Evolutionary conservation across 495 filamentous ascomycete genomes (phyloP).

Genomic region (Penicillium lividum): DNA sequence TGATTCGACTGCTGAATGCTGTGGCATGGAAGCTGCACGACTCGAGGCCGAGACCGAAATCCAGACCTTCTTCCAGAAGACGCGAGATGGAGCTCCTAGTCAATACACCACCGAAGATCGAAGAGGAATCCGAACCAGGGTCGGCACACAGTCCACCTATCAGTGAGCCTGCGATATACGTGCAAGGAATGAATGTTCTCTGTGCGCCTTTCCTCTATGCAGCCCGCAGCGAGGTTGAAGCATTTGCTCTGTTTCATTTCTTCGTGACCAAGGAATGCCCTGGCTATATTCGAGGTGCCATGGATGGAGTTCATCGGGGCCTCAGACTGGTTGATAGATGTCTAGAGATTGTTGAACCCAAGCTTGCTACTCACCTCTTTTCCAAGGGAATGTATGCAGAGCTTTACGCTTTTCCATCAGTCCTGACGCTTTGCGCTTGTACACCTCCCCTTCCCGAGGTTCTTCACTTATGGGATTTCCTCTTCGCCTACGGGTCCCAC

Average conservation of each 20-base stretch:
- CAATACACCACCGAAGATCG: slow-evolving; percentile 46
- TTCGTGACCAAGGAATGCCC: slow-evolving; percentile 89
- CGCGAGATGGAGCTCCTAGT: slow-evolving; percentile 43
- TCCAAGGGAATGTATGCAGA: slow-evolving; percentile 86
- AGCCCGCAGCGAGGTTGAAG: slow-evolving; percentile 90
- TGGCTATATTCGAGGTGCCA: slow-evolving; percentile 89
- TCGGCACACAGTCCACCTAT: slow-evolving; percentile 26
- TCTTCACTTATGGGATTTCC: slow-evolving; percentile 93
- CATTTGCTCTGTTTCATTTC: slow-evolving; percentile 85
- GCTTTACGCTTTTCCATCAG: slow-evolving; percentile 96
- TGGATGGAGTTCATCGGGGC: slow-evolving; percentile 96
- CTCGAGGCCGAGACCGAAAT: slow-evolving; percentile 53
- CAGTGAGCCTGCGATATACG: slow-evolving; percentile 77
- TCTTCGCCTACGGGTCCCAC: slow-evolving; percentile 93
- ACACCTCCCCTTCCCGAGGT: slow-evolving; percentile 97
- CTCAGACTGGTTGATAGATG: slow-evolving; percentile 88
- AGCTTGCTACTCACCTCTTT: slow-evolving; percentile 78
- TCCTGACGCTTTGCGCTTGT: slow-evolving; percentile 91
- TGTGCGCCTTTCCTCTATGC: slow-evolving; percentile 96
- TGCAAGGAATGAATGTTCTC: slow-evolving; percentile 99
- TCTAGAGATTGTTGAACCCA: slow-evolving; percentile 84
- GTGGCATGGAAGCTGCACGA: slow-evolving; percentile 93
- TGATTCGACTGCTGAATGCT: slow-evolving; percentile 95
- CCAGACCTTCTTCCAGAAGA: slow-evolving; percentile 39
- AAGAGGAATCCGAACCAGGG: slow-evolving; percentile 38